Evolutionary conservation across 2,329 filamentous ascomycete genomes (phyloP), one percentile per base, ranked within the genome.

Genomic region (Cytospora schulzeri): DNA sequence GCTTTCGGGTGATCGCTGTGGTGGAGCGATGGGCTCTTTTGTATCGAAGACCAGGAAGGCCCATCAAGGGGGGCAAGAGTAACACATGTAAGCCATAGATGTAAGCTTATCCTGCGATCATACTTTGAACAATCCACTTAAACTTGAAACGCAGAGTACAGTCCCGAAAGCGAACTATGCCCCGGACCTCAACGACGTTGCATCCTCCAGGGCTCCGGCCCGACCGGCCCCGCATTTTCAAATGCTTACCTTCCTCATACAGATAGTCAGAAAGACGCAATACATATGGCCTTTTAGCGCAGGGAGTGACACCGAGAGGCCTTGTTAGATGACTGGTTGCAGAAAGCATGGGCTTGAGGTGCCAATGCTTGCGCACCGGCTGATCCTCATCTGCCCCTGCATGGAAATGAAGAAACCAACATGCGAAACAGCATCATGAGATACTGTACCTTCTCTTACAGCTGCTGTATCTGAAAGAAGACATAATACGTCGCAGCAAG

Each of bases 371-470:
- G n/a, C 38, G 19, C n/a, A n/a, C 45, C 45, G 45, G 45, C n/a
- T 48, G 45, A 48, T 48, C 45, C 8, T n/a, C 45, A 48, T 48
- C 45, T 48, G n/a, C 45, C 45, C 45, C 45, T 48, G 45, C 45
- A 48, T 48, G 45, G n/a, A 22, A 24, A 12, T 48, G 45, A n/a
- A 48, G 2, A 9, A 14, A 48, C n/a, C 45, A 12, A 9, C 9
- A 24, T 48, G 11, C 9, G n/a, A 48, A 48, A 48, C n/a, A 48
- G 8, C 41, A 22, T 22, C n/a, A 48, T 19, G 4, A 38, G 38
- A 17, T 2, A 19, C 38, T n/a, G 15, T 5, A 48, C 8, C 7
- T 11, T 48, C 8, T n/a, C n/a, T 48, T 12, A 24, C 2, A 48
- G 14, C 6, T 12, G 1, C 2, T 11, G 8, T 24, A 22, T 3